Conservation (phyloP, 192 early-diverging fungal species). For the Coemansia sp. region DNA sequence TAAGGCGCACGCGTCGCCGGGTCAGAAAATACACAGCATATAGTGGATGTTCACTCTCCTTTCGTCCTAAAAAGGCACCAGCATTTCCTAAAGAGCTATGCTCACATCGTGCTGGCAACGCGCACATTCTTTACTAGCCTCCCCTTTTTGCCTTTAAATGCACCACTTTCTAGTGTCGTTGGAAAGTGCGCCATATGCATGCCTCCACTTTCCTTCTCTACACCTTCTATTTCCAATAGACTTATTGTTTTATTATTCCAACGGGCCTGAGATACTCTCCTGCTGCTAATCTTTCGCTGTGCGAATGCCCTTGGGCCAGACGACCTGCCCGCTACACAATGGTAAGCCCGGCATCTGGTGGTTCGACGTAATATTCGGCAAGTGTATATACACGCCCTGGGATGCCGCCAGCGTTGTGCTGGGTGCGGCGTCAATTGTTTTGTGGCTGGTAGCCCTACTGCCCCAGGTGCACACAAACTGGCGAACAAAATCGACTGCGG, state of each 20-base stretch:
- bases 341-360: conserved; percentile 24
- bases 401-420: conserved; percentile 12
- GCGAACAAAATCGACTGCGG: conserved; percentile 22
- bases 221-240: not conserved
- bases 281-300: not conserved
- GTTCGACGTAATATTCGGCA: conserved; percentile 11
- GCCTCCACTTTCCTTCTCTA: not conserved
- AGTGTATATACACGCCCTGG: conserved; percentile 22
- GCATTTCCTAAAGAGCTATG: not conserved
- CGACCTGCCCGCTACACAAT: conserved; percentile 14
- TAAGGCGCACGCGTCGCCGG: not conserved
- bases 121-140: not conserved
- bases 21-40: not conserved
- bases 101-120: not conserved
- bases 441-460: conserved; percentile 31
- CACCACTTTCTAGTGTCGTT: not conserved
- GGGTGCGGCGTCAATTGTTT: conserved; percentile 16
- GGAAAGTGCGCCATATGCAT: too few relatives aligned
- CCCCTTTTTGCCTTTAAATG: not conserved
- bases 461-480: conserved; percentile 38
- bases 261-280: not conserved
- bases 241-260: not conserved
- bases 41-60: not conserved
- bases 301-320: not conserved
- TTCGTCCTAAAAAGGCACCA: not conserved